A percentile compares a stretch with the other conserved stretches of the same genome.
Conservation (phyloP, 176 grass and related monocot genomes). For the Cocos nucifera region DNA sequence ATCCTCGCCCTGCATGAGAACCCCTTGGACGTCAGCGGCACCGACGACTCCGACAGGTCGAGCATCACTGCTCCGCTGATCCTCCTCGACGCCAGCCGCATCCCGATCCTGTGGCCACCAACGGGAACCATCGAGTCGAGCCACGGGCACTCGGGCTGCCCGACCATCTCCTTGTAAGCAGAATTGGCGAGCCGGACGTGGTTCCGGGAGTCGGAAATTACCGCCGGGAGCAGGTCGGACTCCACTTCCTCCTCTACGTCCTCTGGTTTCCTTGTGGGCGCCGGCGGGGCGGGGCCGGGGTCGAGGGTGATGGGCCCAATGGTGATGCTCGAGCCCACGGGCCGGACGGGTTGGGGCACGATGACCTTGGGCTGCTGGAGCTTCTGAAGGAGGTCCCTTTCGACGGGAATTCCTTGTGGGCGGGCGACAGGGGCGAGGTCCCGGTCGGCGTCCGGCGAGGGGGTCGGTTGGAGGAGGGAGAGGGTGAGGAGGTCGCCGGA, state of each 20-base stretch:
- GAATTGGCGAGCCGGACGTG: constrained; percentile 80
- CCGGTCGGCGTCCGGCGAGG: background rate
- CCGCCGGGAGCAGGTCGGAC: constrained; percentile 45
- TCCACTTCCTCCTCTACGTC: constrained; percentile 73
- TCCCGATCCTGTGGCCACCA: background rate
- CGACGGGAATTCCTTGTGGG: constrained; percentile 31
- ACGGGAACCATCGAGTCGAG: constrained; percentile 32
- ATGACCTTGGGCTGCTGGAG: constrained; percentile 70
- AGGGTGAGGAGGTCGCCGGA: constrained; percentile 18
- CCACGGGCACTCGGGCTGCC: constrained; percentile 83
- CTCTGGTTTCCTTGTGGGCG: constrained; percentile 27
- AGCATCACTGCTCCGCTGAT: constrained; percentile 82
- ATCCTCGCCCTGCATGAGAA: constrained; percentile 77
- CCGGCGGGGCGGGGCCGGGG: background rate
- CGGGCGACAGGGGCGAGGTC: constrained; percentile 13
- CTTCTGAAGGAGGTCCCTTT: constrained; percentile 77
- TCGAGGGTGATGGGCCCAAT: constrained; percentile 34
- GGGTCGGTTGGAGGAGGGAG: constrained; percentile 15
- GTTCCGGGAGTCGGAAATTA: constrained; percentile 66
- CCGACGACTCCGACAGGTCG: constrained; percentile 17
- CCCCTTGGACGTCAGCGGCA: constrained; percentile 17
- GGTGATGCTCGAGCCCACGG: constrained; percentile 56
- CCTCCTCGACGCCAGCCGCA: constrained; percentile 37
- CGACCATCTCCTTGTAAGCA: constrained; percentile 77
- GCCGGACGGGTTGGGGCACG: constrained; percentile 56